Conservation (phyloP, 257 asterid species). For the Gentiana dahurica region DNA sequence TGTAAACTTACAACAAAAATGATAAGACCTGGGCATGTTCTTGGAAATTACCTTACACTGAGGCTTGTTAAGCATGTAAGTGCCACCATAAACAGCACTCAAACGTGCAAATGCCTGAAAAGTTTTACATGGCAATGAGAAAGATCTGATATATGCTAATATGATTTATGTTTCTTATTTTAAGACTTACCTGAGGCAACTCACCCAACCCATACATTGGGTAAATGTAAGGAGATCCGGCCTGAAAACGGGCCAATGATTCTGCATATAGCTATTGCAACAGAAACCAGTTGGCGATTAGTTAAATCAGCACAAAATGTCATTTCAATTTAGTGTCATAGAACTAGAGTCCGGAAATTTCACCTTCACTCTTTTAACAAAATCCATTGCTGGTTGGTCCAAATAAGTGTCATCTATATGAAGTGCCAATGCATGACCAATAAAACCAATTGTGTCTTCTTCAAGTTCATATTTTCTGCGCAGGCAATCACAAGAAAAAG, state of each 20-base stretch:
- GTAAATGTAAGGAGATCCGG: constrained; percentile 95
- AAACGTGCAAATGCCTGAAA: constrained; percentile 96
- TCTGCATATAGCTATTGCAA: constrained; percentile 81
- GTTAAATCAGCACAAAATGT: no score
- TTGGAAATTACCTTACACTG: constrained; percentile 58
- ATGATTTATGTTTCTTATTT: neutral
- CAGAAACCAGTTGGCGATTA: constrained; percentile 3
- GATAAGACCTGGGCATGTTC: neutral
- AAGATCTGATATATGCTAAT: neutral
- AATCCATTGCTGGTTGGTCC: constrained; percentile 77
- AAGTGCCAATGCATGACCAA: constrained; percentile 94
- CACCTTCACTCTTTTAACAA: constrained; percentile 91
- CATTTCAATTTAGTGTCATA: no score
- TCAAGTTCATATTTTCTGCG: constrained; percentile 95
- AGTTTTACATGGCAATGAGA: constrained; percentile 1
- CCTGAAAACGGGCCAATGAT: constrained; percentile 91
- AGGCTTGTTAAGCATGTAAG: constrained; percentile 97
- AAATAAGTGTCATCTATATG: constrained; percentile 60
- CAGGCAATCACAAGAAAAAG: constrained; percentile 3
- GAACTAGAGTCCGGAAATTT: neutral
- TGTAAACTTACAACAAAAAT: neutral
- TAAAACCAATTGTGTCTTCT: constrained; percentile 80
- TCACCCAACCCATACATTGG: constrained; percentile 98
- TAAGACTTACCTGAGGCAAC: constrained; percentile 81
- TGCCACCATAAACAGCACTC: constrained; percentile 99